Conservation (phyloP, 1,139 yeast species). For the Candida labiduridarum region DNA sequence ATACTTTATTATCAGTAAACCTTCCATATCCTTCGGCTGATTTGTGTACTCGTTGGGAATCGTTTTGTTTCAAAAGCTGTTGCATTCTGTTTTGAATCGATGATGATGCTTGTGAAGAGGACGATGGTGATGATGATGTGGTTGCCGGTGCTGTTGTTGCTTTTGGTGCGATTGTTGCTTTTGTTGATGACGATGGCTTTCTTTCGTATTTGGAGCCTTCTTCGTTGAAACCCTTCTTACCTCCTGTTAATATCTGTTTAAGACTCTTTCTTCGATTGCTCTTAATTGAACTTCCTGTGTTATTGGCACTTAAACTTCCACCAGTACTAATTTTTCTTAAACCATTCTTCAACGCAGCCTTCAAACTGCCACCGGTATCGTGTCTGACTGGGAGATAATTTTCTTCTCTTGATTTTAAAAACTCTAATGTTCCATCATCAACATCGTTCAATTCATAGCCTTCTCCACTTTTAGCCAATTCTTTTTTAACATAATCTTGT, state of each 20-base stretch:
- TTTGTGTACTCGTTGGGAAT: slow-evolving; percentile 50
- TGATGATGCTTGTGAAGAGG: slow-evolving; percentile 27
- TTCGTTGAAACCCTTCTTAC: slow-evolving; percentile 19
- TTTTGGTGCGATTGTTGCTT: slow-evolving; percentile 37
- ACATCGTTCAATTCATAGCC: slow-evolving; percentile 17
- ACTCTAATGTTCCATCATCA: slow-evolving; percentile 49
- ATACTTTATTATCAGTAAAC: slow-evolving; percentile 49
- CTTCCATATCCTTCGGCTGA: slow-evolving; percentile 81
- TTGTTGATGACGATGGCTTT: slow-evolving; percentile 9
- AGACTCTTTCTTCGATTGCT: slow-evolving; percentile 36
- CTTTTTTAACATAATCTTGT: slow-evolving; percentile 39
- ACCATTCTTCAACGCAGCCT: slow-evolving; percentile 35
- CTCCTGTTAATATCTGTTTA: slow-evolving; percentile 46
- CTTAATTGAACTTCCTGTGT: slow-evolving; percentile 25
- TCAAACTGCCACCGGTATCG: slow-evolving; percentile 51
- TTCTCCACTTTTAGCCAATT: slow-evolving; percentile 30
- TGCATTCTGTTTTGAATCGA: slow-evolving; percentile 73
- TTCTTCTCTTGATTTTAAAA: slow-evolving; percentile 54
- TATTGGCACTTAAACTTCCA: slow-evolving; percentile 25
- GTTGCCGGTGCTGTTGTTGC: neutral
- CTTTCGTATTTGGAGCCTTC: neutral
- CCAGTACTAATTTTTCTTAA: slow-evolving; percentile 47
- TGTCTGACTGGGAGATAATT: slow-evolving; percentile 22
- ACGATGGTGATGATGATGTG: slow-evolving; percentile 2
- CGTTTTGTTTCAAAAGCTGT: slow-evolving; percentile 50